Percentiles rank a stretch among this genome's conserved stretches.
phyloP scores from a whole-genome alignment of 2,329 filamentous ascomycete species.

The Coleophoma crateriformis region DNA sequence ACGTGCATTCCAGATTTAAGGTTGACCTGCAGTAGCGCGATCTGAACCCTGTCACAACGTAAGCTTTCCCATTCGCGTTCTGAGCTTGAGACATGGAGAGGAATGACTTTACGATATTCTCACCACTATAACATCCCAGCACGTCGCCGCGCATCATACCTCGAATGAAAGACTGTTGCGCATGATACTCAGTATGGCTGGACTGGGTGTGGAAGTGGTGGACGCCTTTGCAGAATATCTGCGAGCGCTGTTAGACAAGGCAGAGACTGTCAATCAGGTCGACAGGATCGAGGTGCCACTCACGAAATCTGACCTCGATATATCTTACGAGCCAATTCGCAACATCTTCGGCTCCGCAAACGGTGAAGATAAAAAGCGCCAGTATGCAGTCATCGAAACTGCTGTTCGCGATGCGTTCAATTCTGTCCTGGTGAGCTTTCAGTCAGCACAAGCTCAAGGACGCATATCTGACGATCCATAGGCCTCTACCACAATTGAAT shows the following conservation, averaged over 20 bases:
- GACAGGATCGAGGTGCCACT: constrained; percentile 68
- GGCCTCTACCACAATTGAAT: constrained; percentile 71
- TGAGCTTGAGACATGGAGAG: background rate
- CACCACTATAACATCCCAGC: too few relatives aligned
- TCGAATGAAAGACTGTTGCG: background rate
- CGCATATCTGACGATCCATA: constrained; percentile 35
- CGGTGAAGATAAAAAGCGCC: constrained; percentile 37
- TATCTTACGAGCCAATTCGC: constrained; percentile 39
- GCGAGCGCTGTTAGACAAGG: constrained; percentile 50
- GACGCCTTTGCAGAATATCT: constrained; percentile 48
- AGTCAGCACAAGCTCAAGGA: constrained; percentile 17
- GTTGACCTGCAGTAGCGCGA: background rate
- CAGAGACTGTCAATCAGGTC: constrained; percentile 51
- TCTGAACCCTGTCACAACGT: background rate
- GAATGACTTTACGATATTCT: too few relatives aligned
- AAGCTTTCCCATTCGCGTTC: background rate
- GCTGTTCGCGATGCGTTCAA: constrained; percentile 80
- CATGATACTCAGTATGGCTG: constrained; percentile 37
- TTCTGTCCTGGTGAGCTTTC: constrained; percentile 61
- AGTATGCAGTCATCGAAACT: constrained; percentile 73
- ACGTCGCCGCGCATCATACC: too few relatives aligned
- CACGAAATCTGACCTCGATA: constrained; percentile 59
- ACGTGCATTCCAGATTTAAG: background rate
- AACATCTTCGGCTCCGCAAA: constrained; percentile 29
- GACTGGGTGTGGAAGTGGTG: constrained; percentile 47